A percentile compares a stretch with the other conserved stretches of the same genome.
These are phyloP conservation scores for Mucuna pruriens DNA, from an alignment of 306 rosid genomes.

Conservation along the genomic window DNA sequence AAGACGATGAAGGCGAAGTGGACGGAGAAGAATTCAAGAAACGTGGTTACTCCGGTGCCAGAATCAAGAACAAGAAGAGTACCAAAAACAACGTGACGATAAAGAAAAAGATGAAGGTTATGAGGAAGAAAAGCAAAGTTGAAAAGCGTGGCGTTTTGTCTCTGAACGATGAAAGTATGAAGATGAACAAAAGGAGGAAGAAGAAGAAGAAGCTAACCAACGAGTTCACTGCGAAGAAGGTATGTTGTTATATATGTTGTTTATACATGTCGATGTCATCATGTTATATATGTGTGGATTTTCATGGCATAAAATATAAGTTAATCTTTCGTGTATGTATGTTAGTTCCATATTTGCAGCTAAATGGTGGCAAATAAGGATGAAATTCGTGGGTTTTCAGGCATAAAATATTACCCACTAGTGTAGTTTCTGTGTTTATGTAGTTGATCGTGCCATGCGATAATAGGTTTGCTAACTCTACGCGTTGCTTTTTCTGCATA, in stretches of 20 bases:
- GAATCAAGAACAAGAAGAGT: constrained; percentile 36
- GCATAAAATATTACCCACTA: constrained; percentile 32
- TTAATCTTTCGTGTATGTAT: constrained; percentile 5
- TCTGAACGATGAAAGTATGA: constrained; percentile 31
- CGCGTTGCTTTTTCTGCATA: constrained; percentile 40
- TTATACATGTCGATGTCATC: not conserved
- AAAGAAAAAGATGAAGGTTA: constrained; percentile 40
- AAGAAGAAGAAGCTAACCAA: constrained; percentile 30
- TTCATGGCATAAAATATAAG: constrained; percentile 50
- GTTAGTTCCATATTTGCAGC: constrained; percentile 21
- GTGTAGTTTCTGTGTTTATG: constrained; percentile 42
- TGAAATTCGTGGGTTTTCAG: not conserved
- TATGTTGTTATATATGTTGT: constrained; percentile 22
- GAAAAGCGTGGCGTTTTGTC: constrained; percentile 16
- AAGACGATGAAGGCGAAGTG: not conserved
- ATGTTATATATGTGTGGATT: constrained; percentile 28
- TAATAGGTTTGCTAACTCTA: constrained; percentile 38
- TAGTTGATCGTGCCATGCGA: constrained; percentile 38
- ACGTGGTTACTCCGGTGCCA: constrained; percentile 12
- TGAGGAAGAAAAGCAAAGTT: constrained; percentile 42
- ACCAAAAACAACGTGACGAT: constrained; percentile 22
- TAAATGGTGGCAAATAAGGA: not conserved
- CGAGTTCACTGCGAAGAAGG: constrained; percentile 55
- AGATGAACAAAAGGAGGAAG: constrained; percentile 37
- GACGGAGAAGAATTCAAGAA: not conserved